phyloP scores from a whole-genome alignment of 78 protist species.

The Ministeria vibrans region DNA sequence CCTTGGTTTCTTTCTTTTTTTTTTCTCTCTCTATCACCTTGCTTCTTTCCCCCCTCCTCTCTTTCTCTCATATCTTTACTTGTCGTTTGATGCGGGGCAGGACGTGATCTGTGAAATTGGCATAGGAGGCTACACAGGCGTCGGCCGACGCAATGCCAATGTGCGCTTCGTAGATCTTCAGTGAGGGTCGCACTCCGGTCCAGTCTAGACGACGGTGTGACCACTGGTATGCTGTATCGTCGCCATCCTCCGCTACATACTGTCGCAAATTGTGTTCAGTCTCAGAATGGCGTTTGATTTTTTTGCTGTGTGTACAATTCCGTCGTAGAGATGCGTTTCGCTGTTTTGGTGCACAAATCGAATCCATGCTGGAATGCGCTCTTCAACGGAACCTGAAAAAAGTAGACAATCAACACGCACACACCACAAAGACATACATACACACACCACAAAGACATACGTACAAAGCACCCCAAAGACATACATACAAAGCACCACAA shows the following conservation, averaged over 20 bases:
- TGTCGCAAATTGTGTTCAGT: too few species aligned
- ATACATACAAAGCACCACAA: too few species aligned
- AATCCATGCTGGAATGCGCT: too few species aligned
- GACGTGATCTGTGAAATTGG: constrained; percentile 22
- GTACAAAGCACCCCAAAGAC: too few species aligned
- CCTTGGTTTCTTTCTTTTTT: too few species aligned
- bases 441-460: too few species aligned
- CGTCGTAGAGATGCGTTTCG: neutral
- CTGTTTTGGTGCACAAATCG: neutral
- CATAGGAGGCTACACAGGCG: constrained; percentile 58
- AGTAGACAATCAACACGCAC: too few species aligned
- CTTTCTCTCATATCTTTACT: too few species aligned
- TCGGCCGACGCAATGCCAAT: constrained; percentile 84
- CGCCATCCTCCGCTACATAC: too few species aligned
- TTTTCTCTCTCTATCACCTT: neutral
- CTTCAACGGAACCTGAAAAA: too few species aligned
- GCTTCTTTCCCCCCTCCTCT: neutral
- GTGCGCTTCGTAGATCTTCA: neutral
- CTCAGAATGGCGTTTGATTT: neutral
- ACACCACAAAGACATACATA: too few species aligned
- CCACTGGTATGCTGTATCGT: neutral
- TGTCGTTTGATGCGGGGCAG: constrained; percentile 14
- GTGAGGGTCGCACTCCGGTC: neutral
- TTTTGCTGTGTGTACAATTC: neutral
- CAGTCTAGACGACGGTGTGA: neutral